These are phyloP conservation scores for Aspergillus bombycis DNA, from an alignment of 2,329 filamentous ascomycete species.

Conservation along the genomic window DNA sequence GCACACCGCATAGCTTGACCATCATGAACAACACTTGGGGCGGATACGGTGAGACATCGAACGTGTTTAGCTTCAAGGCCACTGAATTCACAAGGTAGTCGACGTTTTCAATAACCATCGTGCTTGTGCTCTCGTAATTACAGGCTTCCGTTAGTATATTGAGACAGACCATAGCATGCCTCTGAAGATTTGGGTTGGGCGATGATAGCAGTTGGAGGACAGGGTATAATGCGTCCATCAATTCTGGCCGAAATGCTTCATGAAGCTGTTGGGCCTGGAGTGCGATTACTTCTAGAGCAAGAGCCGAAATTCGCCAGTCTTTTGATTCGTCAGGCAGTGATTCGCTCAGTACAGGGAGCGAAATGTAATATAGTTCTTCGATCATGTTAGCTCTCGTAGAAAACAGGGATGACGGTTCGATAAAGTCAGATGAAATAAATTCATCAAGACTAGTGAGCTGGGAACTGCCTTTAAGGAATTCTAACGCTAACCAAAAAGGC, in stretches of 20 bases:
- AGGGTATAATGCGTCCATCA: conserved; percentile 90
- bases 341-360: conserved; percentile 45
- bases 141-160: conserved; percentile 78
- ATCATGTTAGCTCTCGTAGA: conserved; percentile 40
- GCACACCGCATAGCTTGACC: conserved; percentile 81
- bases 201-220: conserved; percentile 87
- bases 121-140: conserved; percentile 72
- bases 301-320: conserved; percentile 75
- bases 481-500: conserved; percentile 78
- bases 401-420: conserved; percentile 32
- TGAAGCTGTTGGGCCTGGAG: conserved; percentile 71
- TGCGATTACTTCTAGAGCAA: conserved; percentile 79
- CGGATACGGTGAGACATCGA: conserved; percentile 88
- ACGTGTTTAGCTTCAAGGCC: conserved; percentile 82
- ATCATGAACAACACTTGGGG: conserved; percentile 94
- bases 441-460: conserved; percentile 61
- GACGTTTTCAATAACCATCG: conserved; percentile 84
- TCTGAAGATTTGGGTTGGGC: conserved; percentile 66
- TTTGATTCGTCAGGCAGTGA: conserved; percentile 38
- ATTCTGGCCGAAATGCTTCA: conserved; percentile 74
- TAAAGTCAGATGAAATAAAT: conserved; percentile 62
- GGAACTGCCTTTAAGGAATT: conserved; percentile 66
- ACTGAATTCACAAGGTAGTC: conserved; percentile 97
- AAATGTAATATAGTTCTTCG: conserved; percentile 49
- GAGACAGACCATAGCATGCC: conserved; percentile 80